Conservation (phyloP, 148 eudicot genomes). For the Dianthus caryophyllus region DNA sequence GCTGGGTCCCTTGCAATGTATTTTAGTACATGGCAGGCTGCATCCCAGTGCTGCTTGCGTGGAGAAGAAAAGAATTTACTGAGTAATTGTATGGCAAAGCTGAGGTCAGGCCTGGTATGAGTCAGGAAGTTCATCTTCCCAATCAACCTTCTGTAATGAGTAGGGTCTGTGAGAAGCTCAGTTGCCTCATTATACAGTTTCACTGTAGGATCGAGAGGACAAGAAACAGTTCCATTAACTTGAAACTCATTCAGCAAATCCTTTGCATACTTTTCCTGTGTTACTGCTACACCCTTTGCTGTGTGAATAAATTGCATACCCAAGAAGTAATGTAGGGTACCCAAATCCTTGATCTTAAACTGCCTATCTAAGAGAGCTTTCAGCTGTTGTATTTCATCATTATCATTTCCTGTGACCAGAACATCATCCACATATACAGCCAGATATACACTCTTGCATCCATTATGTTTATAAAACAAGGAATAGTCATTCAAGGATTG, state of each 20-base stretch:
- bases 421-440: not conserved
- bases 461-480: too few species aligned
- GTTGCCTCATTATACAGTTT: too few species aligned
- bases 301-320: not conserved
- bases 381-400: not conserved
- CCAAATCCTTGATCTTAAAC: not conserved
- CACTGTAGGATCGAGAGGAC: not conserved
- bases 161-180: not conserved
- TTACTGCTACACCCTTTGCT: too few species aligned
- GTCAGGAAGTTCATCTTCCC: not conserved
- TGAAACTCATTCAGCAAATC: too few species aligned
- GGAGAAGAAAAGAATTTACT: not conserved
- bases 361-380: not conserved
- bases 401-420: not conserved
- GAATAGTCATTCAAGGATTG: not conserved
- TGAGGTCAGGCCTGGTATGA: not conserved
- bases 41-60: not conserved
- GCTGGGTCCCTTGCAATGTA: not conserved
- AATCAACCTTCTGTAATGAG: not conserved
- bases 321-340: not conserved
- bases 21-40: not conserved
- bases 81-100: not conserved
- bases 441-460: not conserved
- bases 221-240: not conserved
- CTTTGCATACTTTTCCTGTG: too few species aligned